phyloP scores from a whole-genome alignment of 2,329 filamentous ascomycete genomes.

The Ceratocystiopsis minuta region DNA sequence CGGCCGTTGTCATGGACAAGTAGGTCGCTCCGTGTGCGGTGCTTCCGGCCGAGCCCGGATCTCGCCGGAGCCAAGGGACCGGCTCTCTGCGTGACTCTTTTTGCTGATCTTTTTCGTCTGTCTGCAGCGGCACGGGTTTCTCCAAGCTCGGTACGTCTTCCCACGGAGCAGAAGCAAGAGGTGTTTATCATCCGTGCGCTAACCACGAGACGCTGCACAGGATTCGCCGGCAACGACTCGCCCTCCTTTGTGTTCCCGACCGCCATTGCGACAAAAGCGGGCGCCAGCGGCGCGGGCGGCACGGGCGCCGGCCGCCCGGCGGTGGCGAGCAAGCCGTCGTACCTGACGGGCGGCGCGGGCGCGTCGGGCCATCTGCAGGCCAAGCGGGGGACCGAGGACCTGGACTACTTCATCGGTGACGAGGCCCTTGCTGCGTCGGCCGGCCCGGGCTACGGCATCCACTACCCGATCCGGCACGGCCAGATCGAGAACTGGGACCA shows the following conservation, averaged over 20 bases:
- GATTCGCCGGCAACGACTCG: constrained; percentile 97
- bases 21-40: constrained; percentile 31
- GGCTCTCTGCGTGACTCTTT: not conserved
- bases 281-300: constrained; percentile 49
- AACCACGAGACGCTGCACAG: constrained; percentile 25
- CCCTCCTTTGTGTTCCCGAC: constrained; percentile 98
- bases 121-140: constrained; percentile 84
- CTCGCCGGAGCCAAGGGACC: not conserved
- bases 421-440: constrained; percentile 72
- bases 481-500: constrained; percentile 99
- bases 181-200: not conserved
- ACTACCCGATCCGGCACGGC: constrained; percentile 94
- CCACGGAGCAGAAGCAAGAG: not conserved
- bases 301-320: constrained; percentile 77
- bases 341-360: constrained; percentile 78
- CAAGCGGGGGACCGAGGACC: constrained; percentile 91
- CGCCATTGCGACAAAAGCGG: constrained; percentile 87
- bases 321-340: constrained; percentile 88
- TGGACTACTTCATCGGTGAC: constrained; percentile 98
- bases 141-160: constrained; percentile 75
- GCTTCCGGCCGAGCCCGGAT: not conserved
- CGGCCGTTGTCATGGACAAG: constrained; percentile 99
- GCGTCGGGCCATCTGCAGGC: constrained; percentile 63
- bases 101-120: constrained; percentile 21
- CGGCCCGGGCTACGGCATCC: constrained; percentile 87